Evolutionary conservation across 345 rosid species (phyloP), one percentile per base, ranked within the genome.

Genomic region (Brassica napus): DNA sequence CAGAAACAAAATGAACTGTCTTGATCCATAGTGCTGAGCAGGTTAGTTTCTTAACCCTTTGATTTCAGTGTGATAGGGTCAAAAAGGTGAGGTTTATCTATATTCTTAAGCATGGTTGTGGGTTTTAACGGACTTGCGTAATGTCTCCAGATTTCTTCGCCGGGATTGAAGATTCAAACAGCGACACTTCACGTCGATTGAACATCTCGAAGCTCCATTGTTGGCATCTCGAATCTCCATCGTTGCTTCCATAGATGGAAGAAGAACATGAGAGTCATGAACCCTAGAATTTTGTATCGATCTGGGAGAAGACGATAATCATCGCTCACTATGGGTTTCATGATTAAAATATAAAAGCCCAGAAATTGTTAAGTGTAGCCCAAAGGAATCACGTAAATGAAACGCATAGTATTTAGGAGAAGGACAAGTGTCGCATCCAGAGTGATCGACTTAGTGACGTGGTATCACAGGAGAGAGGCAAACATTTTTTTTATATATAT

Each of bases 1-100:
- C 99, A 76, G 97, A 95, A 64, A 95, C 99, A 11, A 95, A 95
- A 80, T 98, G 99, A 83, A 95, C 99, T 75, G 98, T 95, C 62
- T 84, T 95, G 39, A 95, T 95, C 76, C 92, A 89, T 69, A 84
- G 80, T 77, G 99, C 99, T 73, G 94, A 91, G 60, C 97, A 95
- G 97, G 99, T 95, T 81, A 30, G 26, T 24, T 68, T 60, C 60
- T 28, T n/a, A 10, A 12, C 16, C 54, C 4, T 31, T 49, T 21
- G 21, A 54, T 67, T n/a, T 65, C 6, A 14, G 3, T 67, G 12
- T 21, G 23, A 57, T 44, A 15, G 6, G 35, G 12, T 64, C 9
- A 30, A 52, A 52, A 39, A 32, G 69, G 35, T 34, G 71, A 71
- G 65, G 47, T 31, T 64, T 32, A 65, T 52, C 64, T 62, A 57